A percentile compares a stretch with the other conserved stretches of the same genome.
Conservation (phyloP, 257 asterid genomes). For the Solanum sejunctum region DNA sequence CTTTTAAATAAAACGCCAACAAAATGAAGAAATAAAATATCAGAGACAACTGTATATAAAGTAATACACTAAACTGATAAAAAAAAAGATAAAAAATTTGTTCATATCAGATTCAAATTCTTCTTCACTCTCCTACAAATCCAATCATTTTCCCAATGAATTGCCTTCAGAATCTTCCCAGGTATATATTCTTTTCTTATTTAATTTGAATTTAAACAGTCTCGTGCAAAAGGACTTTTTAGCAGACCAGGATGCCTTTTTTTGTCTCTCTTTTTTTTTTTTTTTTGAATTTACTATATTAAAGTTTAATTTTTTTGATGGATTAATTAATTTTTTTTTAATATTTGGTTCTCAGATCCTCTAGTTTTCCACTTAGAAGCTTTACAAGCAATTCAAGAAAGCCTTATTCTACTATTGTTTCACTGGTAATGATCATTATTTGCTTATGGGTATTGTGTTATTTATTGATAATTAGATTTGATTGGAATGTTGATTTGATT, state of each 20-base stretch:
- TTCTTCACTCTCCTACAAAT: not conserved
- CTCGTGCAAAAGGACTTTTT: not conserved
- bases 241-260: no score
- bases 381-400: constrained; percentile 24
- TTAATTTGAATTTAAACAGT: not conserved
- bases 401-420: constrained; percentile 13
- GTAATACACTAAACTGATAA: not conserved
- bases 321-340: not conserved
- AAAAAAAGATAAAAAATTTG: not conserved
- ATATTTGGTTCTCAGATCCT: constrained; percentile 31
- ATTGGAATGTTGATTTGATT: not conserved
- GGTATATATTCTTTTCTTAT: not conserved
- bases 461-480: not conserved
- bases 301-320: not conserved
- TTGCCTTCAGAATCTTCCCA: not conserved
- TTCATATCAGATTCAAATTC: not conserved
- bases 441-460: not conserved
- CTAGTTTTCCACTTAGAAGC: constrained; percentile 45
- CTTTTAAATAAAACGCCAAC: not conserved
- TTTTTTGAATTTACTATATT: not conserved
- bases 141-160: not conserved
- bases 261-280: not conserved
- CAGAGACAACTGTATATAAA: not conserved
- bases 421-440: constrained; percentile 25
- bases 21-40: not conserved